phyloP scores from a whole-genome alignment of 805 yeast species.

The Metschnikowia koreensis region DNA sequence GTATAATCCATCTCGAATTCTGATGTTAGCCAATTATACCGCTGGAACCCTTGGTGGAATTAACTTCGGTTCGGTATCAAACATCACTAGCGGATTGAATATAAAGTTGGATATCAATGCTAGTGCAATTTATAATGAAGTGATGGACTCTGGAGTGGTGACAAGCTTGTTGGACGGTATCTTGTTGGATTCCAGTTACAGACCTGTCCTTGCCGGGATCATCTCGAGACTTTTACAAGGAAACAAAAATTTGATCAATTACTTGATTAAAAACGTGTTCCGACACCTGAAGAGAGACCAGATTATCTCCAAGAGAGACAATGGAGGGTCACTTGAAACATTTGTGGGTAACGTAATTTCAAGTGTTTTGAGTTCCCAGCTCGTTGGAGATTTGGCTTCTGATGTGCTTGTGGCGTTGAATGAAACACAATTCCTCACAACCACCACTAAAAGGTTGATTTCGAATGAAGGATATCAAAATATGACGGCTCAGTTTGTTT shows the following conservation, averaged over 20 bases:
- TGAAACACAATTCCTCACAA: slow-evolving; percentile 40
- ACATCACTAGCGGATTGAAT: slow-evolving; percentile 16
- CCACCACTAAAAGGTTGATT: slow-evolving; percentile 35
- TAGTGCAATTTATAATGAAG: slow-evolving; percentile 23
- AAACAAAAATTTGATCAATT: slow-evolving; percentile 27
- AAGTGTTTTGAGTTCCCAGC: slow-evolving; percentile 27
- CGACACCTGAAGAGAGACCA: slow-evolving; percentile 18
- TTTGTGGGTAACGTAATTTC: slow-evolving; percentile 31
- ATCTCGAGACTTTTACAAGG: slow-evolving; percentile 30
- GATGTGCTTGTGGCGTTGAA: slow-evolving; percentile 35
- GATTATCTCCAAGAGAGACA: slow-evolving; percentile 14
- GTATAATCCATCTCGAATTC: slow-evolving; percentile 27
- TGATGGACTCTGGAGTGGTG: slow-evolving; percentile 35
- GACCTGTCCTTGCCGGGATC: slow-evolving; percentile 33
- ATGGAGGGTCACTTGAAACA: slow-evolving; percentile 23
- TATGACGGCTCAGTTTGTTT: slow-evolving; percentile 33
- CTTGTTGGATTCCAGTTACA: slow-evolving; percentile 31
- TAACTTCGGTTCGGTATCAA: slow-evolving; percentile 10
- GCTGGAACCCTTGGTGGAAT: slow-evolving; percentile 19
- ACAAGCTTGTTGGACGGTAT: slow-evolving; percentile 36
- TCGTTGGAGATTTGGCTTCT: slow-evolving; percentile 25
- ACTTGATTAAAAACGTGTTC: slow-evolving; percentile 24
- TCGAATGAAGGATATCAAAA: slow-evolving; percentile 35
- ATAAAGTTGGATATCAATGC: slow-evolving; percentile 14
- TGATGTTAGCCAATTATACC: slow-evolving; percentile 33